phyloP scores from a whole-genome alignment of 805 yeast species.

The Nakazawaea molendinolei region DNA sequence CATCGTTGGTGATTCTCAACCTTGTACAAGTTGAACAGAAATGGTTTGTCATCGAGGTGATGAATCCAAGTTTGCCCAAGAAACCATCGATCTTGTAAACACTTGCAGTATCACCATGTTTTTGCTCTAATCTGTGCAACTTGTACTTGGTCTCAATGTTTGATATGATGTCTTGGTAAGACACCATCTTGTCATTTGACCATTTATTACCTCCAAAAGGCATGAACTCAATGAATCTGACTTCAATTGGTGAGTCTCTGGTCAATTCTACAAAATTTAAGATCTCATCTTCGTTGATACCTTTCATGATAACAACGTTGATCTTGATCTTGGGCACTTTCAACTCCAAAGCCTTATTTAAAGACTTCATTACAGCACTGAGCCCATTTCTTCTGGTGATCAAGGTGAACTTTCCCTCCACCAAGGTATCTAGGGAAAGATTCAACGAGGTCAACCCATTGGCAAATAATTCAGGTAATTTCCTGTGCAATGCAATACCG shows the following conservation, averaged over 20 bases:
- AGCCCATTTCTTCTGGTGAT: conserved; percentile 47
- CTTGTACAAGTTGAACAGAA: conserved; percentile 49
- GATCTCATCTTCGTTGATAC: conserved; percentile 45
- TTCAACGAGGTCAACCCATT: conserved; percentile 42
- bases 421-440: conserved; percentile 41
- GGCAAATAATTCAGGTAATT: conserved; percentile 32
- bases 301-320: conserved; percentile 44
- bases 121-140: conserved; percentile 17
- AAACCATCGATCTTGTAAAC: conserved; percentile 35
- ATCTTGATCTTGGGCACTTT: conserved; percentile 40
- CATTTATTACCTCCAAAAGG: conserved; percentile 53
- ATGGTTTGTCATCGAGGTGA: conserved; percentile 48
- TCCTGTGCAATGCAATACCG: conserved; percentile 43
- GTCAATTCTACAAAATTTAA: conserved; percentile 38
- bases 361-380: conserved; percentile 34
- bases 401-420: conserved; percentile 42
- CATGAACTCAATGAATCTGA: conserved; percentile 52
- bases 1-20: conserved; percentile 44
- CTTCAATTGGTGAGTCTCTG: conserved; percentile 32
- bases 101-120: conserved; percentile 44
- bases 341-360: conserved; percentile 36
- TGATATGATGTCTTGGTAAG: conserved; percentile 36
- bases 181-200: conserved; percentile 37
- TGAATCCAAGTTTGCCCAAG: conserved; percentile 42
- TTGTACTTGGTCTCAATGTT: conserved; percentile 27